Evolutionary conservation across 139 green algal species (phyloP).

Genomic region (Coelastrella sp.): DNA sequence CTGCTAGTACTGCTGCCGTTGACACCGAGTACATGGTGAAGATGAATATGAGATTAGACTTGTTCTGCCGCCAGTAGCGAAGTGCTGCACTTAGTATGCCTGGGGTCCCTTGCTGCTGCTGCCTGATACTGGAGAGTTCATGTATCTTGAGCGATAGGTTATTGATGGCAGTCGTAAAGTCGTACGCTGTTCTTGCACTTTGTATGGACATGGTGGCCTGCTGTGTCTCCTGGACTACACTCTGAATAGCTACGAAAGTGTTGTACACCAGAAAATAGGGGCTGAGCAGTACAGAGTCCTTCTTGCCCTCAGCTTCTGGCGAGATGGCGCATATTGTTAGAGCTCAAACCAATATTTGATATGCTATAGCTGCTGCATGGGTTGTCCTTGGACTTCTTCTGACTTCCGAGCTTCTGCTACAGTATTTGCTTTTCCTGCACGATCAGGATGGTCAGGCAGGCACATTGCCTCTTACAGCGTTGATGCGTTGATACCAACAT

Average conservation of each 20-base stretch:
- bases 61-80: not conserved
- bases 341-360: too few relatives aligned
- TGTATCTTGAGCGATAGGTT: conserved; percentile 16
- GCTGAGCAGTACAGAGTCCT: not conserved
- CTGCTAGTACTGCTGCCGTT: conserved; percentile 3
- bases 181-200: not conserved
- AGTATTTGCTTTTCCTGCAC: not conserved
- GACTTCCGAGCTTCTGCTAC: not conserved
- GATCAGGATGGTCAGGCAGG: too few relatives aligned
- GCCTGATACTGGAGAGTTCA: not conserved
- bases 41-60: not conserved
- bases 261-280: not conserved
- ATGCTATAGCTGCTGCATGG: too few relatives aligned
- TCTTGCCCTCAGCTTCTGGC: too few relatives aligned
- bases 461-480: too few relatives aligned
- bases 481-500: too few relatives aligned
- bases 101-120: conserved; percentile 3
- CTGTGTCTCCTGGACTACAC: not conserved
- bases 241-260: not conserved
- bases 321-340: too few relatives aligned
- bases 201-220: not conserved
- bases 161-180: not conserved
- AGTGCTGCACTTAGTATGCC: not conserved
- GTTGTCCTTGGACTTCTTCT: not conserved
- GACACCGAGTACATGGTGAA: conserved; percentile 33